Conservation (phyloP, 139 green algal genomes). For the Gonium pectorale region DNA sequence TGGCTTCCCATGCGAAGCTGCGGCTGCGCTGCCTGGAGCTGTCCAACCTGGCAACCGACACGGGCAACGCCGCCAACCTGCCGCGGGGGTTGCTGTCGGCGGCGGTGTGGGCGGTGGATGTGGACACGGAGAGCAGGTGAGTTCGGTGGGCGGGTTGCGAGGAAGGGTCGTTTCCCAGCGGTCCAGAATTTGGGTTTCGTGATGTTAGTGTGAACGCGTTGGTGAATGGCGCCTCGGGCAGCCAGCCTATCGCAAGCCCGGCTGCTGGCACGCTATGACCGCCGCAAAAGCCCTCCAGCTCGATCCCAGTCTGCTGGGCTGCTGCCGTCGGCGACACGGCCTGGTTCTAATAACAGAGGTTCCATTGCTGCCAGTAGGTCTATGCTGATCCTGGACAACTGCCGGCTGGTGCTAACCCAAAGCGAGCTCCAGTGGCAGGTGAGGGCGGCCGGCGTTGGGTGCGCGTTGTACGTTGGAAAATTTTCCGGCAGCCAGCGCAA, state of each 20-base stretch:
- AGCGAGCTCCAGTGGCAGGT: slow-evolving; percentile 33
- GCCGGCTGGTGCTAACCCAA: background rate
- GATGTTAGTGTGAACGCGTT: no score
- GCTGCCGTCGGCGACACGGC: no score
- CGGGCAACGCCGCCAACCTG: background rate
- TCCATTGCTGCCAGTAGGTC: background rate
- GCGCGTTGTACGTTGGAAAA: no score
- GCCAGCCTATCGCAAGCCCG: no score
- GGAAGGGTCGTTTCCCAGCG: background rate
- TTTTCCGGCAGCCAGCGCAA: no score
- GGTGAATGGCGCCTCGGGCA: background rate
- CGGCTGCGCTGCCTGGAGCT: slow-evolving; percentile 27
- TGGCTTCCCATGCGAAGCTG: background rate
- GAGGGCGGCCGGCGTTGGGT: background rate
- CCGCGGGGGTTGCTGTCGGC: background rate
- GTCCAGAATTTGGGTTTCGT: no score
- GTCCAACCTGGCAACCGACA: slow-evolving; percentile 26
- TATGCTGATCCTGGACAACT: background rate
- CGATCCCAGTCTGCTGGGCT: no score
- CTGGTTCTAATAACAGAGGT: no score
- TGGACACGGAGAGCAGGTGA: background rate
- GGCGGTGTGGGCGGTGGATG: slow-evolving; percentile 12
- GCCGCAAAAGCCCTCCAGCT: no score
- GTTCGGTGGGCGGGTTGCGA: background rate
- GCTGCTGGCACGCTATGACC: no score